Conservation (phyloP, 768 basidiomycete genomes). For the Russula emetica region DNA sequence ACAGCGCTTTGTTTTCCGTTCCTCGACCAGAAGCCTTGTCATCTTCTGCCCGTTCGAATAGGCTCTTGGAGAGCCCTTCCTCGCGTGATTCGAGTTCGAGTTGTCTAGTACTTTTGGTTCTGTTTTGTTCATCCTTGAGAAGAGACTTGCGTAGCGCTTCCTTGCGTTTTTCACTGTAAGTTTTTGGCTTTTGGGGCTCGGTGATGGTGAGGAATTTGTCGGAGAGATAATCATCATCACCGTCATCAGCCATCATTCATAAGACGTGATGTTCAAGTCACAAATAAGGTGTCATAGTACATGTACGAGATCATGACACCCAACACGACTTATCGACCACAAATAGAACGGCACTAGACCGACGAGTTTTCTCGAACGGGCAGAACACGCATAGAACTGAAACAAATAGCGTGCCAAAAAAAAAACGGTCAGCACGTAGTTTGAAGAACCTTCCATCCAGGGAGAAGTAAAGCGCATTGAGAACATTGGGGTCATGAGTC, state of each 20-base stretch:
- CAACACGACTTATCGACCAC: slow-evolving; percentile 14
- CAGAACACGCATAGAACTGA: slow-evolving; percentile 23
- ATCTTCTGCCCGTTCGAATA: slow-evolving; percentile 74
- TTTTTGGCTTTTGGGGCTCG: slow-evolving; percentile 44
- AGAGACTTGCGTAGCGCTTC: slow-evolving; percentile 55
- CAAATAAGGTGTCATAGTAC: slow-evolving; percentile 17
- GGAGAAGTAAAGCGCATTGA: slow-evolving; percentile 23
- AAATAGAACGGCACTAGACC: slow-evolving; percentile 21
- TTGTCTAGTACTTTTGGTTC: slow-evolving; percentile 58
- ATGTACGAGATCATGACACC: slow-evolving; percentile 21
- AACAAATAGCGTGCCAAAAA: slow-evolving; percentile 26
- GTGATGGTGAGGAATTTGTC: slow-evolving; percentile 71
- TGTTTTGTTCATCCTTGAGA: slow-evolving; percentile 64
- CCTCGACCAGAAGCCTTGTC: slow-evolving; percentile 47
- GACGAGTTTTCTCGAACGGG: slow-evolving; percentile 19
- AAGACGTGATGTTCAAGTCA: slow-evolving; percentile 21
- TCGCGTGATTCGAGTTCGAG: slow-evolving; percentile 70
- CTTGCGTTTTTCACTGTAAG: slow-evolving; percentile 68
- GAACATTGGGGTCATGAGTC: slow-evolving; percentile 25
- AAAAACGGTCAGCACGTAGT: slow-evolving; percentile 25
- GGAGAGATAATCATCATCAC: slow-evolving; percentile 84
- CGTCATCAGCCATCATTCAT: slow-evolving; percentile 63
- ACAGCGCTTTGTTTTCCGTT: slow-evolving; percentile 68
- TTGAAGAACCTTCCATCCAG: slow-evolving; percentile 25
- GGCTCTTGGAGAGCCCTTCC: slow-evolving; percentile 73